Evolutionary conservation across 2,329 filamentous ascomycete genomes (phyloP), one percentile per base, ranked within the genome.

Genomic region (Exophiala sideris): DNA sequence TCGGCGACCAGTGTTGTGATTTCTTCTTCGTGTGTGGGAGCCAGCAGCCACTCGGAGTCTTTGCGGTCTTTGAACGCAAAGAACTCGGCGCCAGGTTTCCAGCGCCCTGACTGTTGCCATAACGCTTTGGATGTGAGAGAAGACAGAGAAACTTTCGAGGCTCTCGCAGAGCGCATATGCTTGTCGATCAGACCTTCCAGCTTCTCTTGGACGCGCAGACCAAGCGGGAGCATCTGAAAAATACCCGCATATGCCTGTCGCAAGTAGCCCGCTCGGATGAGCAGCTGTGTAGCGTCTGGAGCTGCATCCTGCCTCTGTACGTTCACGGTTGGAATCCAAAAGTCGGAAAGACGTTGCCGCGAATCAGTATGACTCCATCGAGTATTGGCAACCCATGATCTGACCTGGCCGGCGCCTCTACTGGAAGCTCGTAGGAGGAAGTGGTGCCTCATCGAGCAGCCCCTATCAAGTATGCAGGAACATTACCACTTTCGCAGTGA

Each of bases 21-120:
- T 68, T 99, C 94, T 69, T 99, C 94, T 67, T 99, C 94, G 58
- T 99, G 94, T 0, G 94, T 99, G 1, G 94, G 94, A 1, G 91
- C 87, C 3, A 99, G 80, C 29, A 99, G 78, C 58, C 89, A 89
- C 3, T 81, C 78, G 1, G 80, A 76, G 5, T 87, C 82, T 70
- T 88, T 94, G 52, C 94, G 83, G 70, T 97, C 94, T 41, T 79
- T 73, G 44, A 97, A 82, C 39, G 82, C 83, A 46, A 60, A 61
- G 70, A 91, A 88, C 74, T 96, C 91, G n/a, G 87, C 82, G 48
- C 86, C 82, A 14, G 81, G 79, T 24, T 86, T 79, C n/a, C 95
- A 76, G 16, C 94, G 86, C n/a, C 89, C 89, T 42, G 88, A 95
- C 67, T 80, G 83, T 60, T 81, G 75, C 94, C 94, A 99, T 36